Percentiles rank a stretch among this genome's conserved stretches.
These are phyloP conservation scores for Pueraria montana DNA, from an alignment of 306 rosid genomes.

Conservation along the genomic window DNA sequence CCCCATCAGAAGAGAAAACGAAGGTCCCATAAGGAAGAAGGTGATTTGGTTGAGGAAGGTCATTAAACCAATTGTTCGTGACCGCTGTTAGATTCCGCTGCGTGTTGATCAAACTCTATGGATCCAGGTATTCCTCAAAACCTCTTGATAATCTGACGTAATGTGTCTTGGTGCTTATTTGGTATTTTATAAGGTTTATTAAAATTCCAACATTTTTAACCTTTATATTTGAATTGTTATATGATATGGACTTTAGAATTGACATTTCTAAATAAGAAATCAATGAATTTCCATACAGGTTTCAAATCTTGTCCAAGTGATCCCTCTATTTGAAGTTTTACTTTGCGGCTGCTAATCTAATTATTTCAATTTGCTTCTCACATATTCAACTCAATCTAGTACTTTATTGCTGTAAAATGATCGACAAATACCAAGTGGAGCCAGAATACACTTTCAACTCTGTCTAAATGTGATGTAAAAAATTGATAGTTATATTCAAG, in stretches of 20 bases:
- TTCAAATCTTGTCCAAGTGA: conserved; percentile 5
- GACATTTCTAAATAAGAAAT: conserved; percentile 2
- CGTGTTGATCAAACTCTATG: no score
- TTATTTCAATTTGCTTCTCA: conserved; percentile 26
- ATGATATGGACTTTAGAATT: conserved; percentile 7
- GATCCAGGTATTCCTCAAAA: no score
- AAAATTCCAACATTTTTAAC: no score
- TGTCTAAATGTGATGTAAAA: conserved; percentile 23
- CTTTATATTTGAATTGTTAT: no score
- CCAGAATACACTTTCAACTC: not conserved
- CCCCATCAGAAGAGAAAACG: no score
- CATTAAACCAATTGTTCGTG: no score
- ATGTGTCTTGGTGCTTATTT: no score
- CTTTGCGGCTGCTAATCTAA: conserved; percentile 10
- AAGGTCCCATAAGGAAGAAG: no score
- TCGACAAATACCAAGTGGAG: conserved; percentile 26
- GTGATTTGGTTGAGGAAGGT: no score
- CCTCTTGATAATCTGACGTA: no score
- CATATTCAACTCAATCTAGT: conserved; percentile 23
- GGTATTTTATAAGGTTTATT: no score
- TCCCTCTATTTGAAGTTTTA: not conserved
- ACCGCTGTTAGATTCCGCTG: no score
- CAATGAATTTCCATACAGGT: not conserved
- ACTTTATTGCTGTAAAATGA: conserved; percentile 6
- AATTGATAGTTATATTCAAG: conserved; percentile 8